These are phyloP conservation scores for Mycena leptocephala DNA, from an alignment of 768 basidiomycete species.

Conservation along the genomic window DNA sequence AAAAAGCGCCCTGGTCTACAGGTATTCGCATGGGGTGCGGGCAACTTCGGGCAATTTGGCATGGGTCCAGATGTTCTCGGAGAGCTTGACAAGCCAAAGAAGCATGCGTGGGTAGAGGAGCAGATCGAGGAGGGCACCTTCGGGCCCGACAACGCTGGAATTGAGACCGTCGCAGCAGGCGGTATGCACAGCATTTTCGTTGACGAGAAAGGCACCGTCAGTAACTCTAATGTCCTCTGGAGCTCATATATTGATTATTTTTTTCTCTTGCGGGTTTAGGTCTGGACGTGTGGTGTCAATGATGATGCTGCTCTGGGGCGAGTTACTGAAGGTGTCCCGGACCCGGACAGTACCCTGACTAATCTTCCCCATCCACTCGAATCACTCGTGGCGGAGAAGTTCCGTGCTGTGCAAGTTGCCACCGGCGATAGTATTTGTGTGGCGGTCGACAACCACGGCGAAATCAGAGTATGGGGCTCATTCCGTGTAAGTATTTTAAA, in stretches of 20 bases:
- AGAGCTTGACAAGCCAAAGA: slow-evolving; percentile 84
- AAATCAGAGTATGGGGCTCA: slow-evolving; percentile 89
- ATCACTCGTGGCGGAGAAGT: slow-evolving; percentile 81
- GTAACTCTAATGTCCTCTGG: slow-evolving; percentile 48
- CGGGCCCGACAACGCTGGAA: slow-evolving; percentile 82
- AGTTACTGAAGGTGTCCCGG: slow-evolving; percentile 73
- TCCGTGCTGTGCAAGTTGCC: slow-evolving; percentile 87
- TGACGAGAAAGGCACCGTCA: slow-evolving; percentile 91
- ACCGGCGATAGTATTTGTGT: slow-evolving; percentile 93
- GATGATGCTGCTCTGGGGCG: slow-evolving; percentile 93
- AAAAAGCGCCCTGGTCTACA: slow-evolving; percentile 77
- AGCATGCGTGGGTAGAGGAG: slow-evolving; percentile 84
- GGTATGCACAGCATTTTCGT: slow-evolving; percentile 93
- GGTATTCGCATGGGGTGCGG: slow-evolving; percentile 92
- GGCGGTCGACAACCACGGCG: slow-evolving; percentile 85
- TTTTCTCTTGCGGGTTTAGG: slow-evolving; percentile 61
- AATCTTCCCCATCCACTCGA: slow-evolving; percentile 78
- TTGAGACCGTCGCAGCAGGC: slow-evolving; percentile 86
- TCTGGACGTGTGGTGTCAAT: slow-evolving; percentile 91
- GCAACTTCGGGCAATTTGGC: slow-evolving; percentile 97
- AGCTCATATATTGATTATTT: slow-evolving; percentile 1
- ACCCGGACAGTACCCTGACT: slow-evolving; percentile 72
- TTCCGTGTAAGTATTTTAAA: slow-evolving; percentile 80
- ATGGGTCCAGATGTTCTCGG: slow-evolving; percentile 83
- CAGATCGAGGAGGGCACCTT: slow-evolving; percentile 82